phyloP scores from a whole-genome alignment of 2,329 filamentous ascomycete genomes.

The Juglanconis oblonga region DNA sequence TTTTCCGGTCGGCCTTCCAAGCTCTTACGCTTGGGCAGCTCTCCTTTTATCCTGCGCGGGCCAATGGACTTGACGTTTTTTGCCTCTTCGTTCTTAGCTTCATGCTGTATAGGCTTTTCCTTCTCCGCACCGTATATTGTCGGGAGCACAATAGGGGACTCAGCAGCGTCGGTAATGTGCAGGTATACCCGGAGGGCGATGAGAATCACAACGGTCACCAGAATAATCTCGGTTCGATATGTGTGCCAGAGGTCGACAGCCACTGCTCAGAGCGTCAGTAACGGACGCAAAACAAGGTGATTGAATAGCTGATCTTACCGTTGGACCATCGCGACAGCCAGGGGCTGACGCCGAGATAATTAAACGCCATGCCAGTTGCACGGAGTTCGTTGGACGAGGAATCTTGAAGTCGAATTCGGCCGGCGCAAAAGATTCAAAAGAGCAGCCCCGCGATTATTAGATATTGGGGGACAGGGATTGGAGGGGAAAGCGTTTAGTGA shows the following conservation, averaged over 20 bases:
- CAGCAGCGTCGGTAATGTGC: constrained; percentile 32
- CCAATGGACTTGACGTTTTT: constrained; percentile 35
- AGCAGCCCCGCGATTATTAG: constrained; percentile 13
- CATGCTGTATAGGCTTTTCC: constrained; percentile 8
- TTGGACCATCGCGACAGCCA: constrained; percentile 11
- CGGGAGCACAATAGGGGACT: constrained; percentile 36
- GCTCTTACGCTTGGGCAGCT: constrained; percentile 32
- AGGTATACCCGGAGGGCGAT: constrained; percentile 41
- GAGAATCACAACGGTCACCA: constrained; percentile 36
- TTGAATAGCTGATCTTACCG: constrained; percentile 5
- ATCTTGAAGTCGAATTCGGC: not conserved
- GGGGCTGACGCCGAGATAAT: constrained; percentile 2
- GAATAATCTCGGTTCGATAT: constrained; percentile 42
- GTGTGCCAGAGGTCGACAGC: constrained; percentile 43
- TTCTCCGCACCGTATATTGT: constrained; percentile 28
- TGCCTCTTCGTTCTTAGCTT: constrained; percentile 23
- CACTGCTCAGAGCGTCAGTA: constrained; percentile 13
- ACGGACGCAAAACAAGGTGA: too few species aligned
- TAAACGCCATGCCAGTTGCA: constrained; percentile 9
- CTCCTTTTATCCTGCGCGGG: constrained; percentile 45
- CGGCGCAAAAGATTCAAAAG: constrained; percentile 4
- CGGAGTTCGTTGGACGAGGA: not conserved
- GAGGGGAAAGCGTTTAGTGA: not conserved
- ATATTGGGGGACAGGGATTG: constrained; percentile 4
- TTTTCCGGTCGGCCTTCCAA: constrained; percentile 26